A percentile compares a stretch with the other conserved stretches of the same genome.
Evolutionary conservation across 345 rosid genomes (phyloP).

Genomic region (Camelina hispida): DNA sequence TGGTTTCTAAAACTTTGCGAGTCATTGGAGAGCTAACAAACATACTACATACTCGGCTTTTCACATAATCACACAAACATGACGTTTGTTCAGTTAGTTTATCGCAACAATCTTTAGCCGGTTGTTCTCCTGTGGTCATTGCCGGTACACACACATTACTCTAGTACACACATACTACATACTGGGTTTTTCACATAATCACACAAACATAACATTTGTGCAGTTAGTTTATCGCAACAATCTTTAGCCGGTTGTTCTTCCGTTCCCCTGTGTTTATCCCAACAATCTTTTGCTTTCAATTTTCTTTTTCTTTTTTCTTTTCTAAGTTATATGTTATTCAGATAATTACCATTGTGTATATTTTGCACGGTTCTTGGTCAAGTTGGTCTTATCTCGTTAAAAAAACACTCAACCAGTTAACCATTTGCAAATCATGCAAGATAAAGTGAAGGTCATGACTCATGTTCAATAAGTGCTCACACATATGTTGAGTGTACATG

Average conservation of each 20-base stretch:
- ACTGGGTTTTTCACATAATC: slow-evolving; percentile 38
- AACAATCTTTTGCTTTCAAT: not conserved
- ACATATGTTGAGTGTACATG: not conserved
- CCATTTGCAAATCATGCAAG: not conserved
- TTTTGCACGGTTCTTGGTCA: not conserved
- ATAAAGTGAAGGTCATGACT: not conserved
- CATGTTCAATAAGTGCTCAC: not conserved
- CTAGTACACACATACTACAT: slow-evolving; percentile 1
- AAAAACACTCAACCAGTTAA: not conserved
- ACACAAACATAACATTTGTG: slow-evolving; percentile 46
- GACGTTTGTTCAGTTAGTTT: slow-evolving; percentile 35
- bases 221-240: slow-evolving; percentile 41
- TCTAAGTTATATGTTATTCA: not conserved
- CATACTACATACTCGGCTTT: slow-evolving; percentile 20
- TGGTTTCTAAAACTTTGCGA: slow-evolving; percentile 21
- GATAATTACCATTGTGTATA: not conserved
- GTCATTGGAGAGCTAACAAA: slow-evolving; percentile 44
- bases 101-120: slow-evolving; percentile 34
- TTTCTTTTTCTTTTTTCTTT: not conserved
- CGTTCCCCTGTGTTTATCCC: no score
- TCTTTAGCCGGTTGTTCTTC: slow-evolving; percentile 7
- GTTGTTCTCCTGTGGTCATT: not conserved
- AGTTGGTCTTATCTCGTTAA: not conserved
- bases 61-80: slow-evolving; percentile 45
- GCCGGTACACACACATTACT: not conserved